Percentiles rank a stretch among this genome's conserved stretches.
Conservation (phyloP, 192 early-diverging fungal genomes). For the Entophlyctis luteolus region DNA sequence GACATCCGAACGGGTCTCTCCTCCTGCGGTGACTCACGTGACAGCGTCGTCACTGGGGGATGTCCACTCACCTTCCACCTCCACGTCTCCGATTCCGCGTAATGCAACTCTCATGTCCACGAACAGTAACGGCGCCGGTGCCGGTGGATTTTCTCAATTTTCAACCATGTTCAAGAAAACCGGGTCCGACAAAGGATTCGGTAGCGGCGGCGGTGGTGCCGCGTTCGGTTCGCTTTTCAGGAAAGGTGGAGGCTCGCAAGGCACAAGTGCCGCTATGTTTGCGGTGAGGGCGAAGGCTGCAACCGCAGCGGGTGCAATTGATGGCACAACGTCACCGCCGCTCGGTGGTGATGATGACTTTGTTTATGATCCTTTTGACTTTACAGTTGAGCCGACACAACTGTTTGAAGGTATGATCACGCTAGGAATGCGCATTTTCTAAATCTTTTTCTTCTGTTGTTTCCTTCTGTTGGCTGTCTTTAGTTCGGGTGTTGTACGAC, state of each 20-base stretch:
- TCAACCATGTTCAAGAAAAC: constrained; percentile 2
- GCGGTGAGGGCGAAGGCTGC: neutral
- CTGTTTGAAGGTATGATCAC: constrained; percentile 37
- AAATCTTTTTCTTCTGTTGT: neutral
- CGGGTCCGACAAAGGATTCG: neutral
- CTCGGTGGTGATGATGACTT: constrained; percentile 26
- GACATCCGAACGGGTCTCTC: constrained; percentile 26
- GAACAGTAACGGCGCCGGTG: no score
- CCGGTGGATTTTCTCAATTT: no score
- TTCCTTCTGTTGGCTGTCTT: neutral
- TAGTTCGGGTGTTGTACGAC: constrained; percentile 50
- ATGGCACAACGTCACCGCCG: neutral
- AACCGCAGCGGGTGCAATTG: neutral
- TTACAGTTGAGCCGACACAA: constrained; percentile 32
- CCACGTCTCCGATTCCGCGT: neutral
- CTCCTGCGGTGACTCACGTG: neutral
- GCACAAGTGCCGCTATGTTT: neutral
- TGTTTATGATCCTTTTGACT: constrained; percentile 49
- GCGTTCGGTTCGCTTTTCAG: constrained; percentile 10
- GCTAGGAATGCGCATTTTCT: neutral
- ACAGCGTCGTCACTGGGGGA: neutral
- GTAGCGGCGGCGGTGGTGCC: neutral
- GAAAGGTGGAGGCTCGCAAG: constrained; percentile 1
- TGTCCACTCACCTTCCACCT: neutral
- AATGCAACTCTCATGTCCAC: neutral